phyloP scores from a whole-genome alignment of 2,329 filamentous ascomycete species.

The Cryphonectria nitschkei region DNA sequence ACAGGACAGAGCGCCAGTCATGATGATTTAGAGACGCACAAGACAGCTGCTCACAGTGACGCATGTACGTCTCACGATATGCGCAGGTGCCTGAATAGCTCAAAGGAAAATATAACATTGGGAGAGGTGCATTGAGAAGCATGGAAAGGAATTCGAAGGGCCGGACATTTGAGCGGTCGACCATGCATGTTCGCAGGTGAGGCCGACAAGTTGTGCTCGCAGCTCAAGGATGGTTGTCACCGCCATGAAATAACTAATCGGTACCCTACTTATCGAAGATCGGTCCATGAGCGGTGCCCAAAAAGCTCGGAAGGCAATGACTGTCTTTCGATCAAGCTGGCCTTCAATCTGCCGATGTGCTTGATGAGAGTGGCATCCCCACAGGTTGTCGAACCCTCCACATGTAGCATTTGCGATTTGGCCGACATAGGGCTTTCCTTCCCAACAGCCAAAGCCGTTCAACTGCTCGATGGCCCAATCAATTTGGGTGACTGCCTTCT shows the following conservation, averaged over 20 bases:
- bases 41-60: not conserved
- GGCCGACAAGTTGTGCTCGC: not conserved
- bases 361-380: not conserved
- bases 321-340: not conserved
- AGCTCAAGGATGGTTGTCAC: not conserved
- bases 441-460: not conserved
- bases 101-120: not conserved
- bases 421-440: not conserved
- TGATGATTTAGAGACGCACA: not conserved
- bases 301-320: not conserved
- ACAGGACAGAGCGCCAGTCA: not conserved
- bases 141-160: not conserved
- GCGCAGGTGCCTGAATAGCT: not conserved
- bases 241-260: not conserved
- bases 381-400: not conserved
- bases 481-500: not conserved
- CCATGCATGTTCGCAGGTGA: not conserved
- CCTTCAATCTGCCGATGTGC: not conserved
- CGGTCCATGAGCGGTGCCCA: not conserved
- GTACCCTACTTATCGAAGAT: not conserved
- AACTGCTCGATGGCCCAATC: not conserved
- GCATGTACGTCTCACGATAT: not conserved
- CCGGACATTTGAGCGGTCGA: not conserved
- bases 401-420: not conserved
- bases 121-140: not conserved